Conservation (phyloP, 768 basidiomycete genomes). For the Collybiopsis confluens region DNA sequence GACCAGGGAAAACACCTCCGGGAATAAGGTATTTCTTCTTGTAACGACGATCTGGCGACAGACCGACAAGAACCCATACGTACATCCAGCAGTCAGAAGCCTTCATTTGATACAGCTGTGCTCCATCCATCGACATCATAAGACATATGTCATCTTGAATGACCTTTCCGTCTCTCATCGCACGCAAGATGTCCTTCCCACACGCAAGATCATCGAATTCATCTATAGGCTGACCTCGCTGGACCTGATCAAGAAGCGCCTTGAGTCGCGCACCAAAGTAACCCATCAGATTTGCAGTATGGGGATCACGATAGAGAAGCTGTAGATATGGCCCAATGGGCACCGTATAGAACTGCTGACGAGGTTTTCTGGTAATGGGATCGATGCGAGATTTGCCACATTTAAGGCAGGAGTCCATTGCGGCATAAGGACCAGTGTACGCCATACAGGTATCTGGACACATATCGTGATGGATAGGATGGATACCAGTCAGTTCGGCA, state of each 20-base stretch:
- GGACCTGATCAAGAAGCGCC: background rate
- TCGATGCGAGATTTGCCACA: slow-evolving; percentile 25
- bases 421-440: slow-evolving; percentile 18
- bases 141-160: slow-evolving; percentile 24
- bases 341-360: slow-evolving; percentile 16
- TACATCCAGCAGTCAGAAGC: slow-evolving; percentile 26
- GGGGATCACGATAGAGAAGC: slow-evolving; percentile 14
- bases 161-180: slow-evolving; percentile 9
- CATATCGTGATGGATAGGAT: slow-evolving; percentile 19
- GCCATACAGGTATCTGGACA: slow-evolving; percentile 20
- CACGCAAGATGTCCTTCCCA: slow-evolving; percentile 12
- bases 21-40: slow-evolving; percentile 27
- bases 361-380: slow-evolving; percentile 7
- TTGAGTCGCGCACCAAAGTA: slow-evolving; percentile 7
- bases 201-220: slow-evolving; percentile 10
- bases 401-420: slow-evolving; percentile 13
- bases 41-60: slow-evolving; percentile 22
- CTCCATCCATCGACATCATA: slow-evolving; percentile 34
- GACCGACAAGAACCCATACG: slow-evolving; percentile 34
- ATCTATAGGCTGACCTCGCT: background rate
- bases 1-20: slow-evolving; percentile 26
- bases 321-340: slow-evolving; percentile 20
- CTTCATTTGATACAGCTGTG: slow-evolving; percentile 36
- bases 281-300: slow-evolving; percentile 4
- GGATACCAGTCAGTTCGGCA: slow-evolving; percentile 14